Conservation (phyloP, 805 yeast genomes). For the Metschnikowia baotianmanensis region DNA sequence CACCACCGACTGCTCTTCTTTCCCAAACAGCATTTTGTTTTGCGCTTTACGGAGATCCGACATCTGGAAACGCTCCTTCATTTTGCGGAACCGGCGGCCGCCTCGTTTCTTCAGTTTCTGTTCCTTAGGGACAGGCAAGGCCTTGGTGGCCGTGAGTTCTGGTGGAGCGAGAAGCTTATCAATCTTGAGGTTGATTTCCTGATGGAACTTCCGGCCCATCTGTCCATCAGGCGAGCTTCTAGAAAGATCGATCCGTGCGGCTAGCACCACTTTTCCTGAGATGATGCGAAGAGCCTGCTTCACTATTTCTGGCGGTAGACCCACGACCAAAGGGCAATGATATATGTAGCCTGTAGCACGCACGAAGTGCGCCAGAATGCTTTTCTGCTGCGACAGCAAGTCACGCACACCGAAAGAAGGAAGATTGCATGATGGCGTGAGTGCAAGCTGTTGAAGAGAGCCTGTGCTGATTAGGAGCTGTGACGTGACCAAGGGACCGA, state of each 20-base stretch:
- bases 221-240: conserved; percentile 41
- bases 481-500: conserved; percentile 73
- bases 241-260: conserved; percentile 77
- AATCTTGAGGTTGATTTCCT: conserved; percentile 60
- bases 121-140: conserved; percentile 75
- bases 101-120: conserved; percentile 79
- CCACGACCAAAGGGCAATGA: conserved; percentile 55
- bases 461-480: conserved; percentile 69
- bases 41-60: conserved; percentile 82
- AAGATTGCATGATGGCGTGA: conserved; percentile 79
- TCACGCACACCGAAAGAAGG: conserved; percentile 67
- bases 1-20: conserved; percentile 57
- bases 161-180: conserved; percentile 81
- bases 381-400: conserved; percentile 28
- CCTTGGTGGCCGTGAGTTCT: conserved; percentile 53
- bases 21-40: conserved; percentile 81
- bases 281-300: conserved; percentile 74
- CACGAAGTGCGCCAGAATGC: conserved; percentile 36
- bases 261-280: conserved; percentile 75
- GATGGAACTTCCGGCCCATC: conserved; percentile 56
- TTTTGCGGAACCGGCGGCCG: conserved; percentile 75
- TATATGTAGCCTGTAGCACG: conserved; percentile 71
- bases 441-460: conserved; percentile 62
- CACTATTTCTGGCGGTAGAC: conserved; percentile 55
- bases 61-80: conserved; percentile 75